Base-by-base conservation (phyloP, 2,329 filamentous ascomycete species). In the Phialocephala sp. region DNA sequence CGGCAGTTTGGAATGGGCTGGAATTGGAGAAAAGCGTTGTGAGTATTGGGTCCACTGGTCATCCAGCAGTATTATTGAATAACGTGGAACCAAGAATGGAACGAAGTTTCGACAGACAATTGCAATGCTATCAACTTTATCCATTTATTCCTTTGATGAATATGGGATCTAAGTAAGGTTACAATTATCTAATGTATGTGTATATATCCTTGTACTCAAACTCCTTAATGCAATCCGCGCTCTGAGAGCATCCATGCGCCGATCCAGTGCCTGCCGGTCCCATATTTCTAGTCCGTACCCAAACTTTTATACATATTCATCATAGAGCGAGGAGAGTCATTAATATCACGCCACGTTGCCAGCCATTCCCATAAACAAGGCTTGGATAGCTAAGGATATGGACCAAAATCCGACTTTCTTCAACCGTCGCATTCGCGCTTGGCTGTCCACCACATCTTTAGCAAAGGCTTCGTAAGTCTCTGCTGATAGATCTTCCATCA, bases 401-500 rank as follows among this genome's bases (percentile, higher is more conserved):
- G 93, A 97, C 95, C 95, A 99, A 74, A 98, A 89, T 37, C 95
- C 95, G 35, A 97, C 95, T 80, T 98, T 97, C 78, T 94, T 97
- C 76, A 99, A 90, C 54, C 95, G 86, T 59, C 94, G 85, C 72
- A 93, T 90, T 60, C 93, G 89, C 71, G 91, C 92, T 77, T 97
- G 91, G 73, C 95, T 91, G 79, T 97, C 91, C 68, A 93, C 89
- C 37, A 99, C 93, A 77, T 97, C 93, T 69, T 89, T 88, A 43
- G 93, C 93, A 79, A 99, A 98, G 0, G 95, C 95, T 73, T 94
- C 89, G 77, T 99, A 99, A 60, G 93, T 93, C 85, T 97, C 95
- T 69, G 91, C 92, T 8, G 91, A 94, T 67, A 97, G 82, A 79
- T 99, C 95, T 74, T 97, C 92, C 90, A 98, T 93, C 61, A 99